phyloP scores from a whole-genome alignment of 169 alveolate species.

The Eimeria necatrix region DNA sequence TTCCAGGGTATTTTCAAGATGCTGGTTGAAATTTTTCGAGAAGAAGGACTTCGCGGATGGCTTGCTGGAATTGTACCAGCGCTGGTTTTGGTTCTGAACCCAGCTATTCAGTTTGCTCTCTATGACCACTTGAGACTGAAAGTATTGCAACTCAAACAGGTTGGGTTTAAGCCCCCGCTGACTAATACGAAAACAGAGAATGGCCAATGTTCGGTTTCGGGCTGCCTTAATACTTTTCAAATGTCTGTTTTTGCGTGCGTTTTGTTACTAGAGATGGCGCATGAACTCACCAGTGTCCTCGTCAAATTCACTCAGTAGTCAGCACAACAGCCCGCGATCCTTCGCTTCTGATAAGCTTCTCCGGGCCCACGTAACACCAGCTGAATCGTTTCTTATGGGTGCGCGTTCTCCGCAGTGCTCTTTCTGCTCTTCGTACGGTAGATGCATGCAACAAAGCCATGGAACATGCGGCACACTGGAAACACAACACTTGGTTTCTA shows the following conservation, averaged over 20 bases:
- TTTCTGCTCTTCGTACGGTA: too few species aligned
- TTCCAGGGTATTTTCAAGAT: conserved; percentile 75
- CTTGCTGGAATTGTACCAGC: conserved; percentile 79
- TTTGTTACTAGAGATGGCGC: conserved; percentile 50
- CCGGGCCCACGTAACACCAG: conserved; percentile 69
- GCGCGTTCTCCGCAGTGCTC: neutral
- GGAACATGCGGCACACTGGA: too few species aligned
- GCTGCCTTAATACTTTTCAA: too few species aligned
- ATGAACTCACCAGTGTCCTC: conserved; percentile 35
- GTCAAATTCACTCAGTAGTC: conserved; percentile 59
- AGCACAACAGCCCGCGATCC: conserved; percentile 45
- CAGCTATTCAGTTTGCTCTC: conserved; percentile 78
- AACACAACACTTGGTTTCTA: too few species aligned
- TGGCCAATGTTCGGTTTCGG: too few species aligned
- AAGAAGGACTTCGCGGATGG: conserved; percentile 80
- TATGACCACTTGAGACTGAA: conserved; percentile 74
- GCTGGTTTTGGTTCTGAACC: conserved; percentile 74
- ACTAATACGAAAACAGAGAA: neutral
- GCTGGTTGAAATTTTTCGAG: conserved; percentile 49
- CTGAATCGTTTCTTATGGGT: conserved; percentile 76
- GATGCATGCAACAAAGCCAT: neutral
- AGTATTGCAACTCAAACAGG: conserved; percentile 68
- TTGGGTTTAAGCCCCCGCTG: conserved; percentile 26
- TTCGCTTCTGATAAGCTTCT: conserved; percentile 37
- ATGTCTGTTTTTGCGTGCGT: neutral